Percentiles rank a stretch among this genome's conserved stretches.
Evolutionary conservation across 179 eudicot genomes (phyloP).

Genomic region (Drosera spatulata): DNA sequence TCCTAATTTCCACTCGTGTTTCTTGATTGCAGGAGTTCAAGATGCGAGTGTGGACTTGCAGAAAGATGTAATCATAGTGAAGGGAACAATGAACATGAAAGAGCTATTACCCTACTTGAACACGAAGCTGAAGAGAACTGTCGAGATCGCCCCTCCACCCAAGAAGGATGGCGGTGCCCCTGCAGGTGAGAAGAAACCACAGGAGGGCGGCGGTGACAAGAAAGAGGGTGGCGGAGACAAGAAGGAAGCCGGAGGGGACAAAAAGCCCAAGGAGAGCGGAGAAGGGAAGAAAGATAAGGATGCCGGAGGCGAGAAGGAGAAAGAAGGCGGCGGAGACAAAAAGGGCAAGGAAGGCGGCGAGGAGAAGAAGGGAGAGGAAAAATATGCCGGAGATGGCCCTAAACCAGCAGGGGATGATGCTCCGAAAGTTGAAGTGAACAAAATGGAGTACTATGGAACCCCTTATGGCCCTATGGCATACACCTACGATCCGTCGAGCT

Average conservation of each 20-base stretch:
- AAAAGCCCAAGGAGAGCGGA: conserved; percentile 11
- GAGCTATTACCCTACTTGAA: conserved; percentile 49
- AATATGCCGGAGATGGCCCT: conserved; percentile 4
- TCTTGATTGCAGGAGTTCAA: conserved; percentile 34
- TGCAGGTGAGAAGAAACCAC: conserved; percentile 8
- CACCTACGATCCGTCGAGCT: conserved; percentile 7
- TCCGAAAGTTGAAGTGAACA: conserved; percentile 2
- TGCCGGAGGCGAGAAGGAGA: conserved; percentile 12
- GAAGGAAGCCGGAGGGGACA: neutral
- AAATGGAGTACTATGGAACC: no score
- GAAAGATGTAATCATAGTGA: conserved; percentile 50
- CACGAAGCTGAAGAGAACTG: conserved; percentile 41
- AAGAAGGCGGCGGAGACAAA: conserved; percentile 11
- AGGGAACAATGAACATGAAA: conserved; percentile 71
- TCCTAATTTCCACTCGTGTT: no score
- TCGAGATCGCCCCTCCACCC: conserved; percentile 34
- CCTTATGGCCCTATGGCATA: conserved; percentile 10
- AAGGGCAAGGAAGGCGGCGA: no score
- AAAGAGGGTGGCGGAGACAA: conserved; percentile 10
- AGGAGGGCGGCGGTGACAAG: conserved; percentile 9
- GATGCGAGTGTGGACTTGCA: conserved; percentile 36
- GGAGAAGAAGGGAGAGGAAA: neutral
- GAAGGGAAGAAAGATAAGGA: conserved; percentile 8
- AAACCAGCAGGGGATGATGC: conserved; percentile 9
- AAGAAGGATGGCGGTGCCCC: conserved; percentile 30